Base-by-base conservation (phyloP, 345 rosid species). In the Eucalyptus tenuipes region DNA sequence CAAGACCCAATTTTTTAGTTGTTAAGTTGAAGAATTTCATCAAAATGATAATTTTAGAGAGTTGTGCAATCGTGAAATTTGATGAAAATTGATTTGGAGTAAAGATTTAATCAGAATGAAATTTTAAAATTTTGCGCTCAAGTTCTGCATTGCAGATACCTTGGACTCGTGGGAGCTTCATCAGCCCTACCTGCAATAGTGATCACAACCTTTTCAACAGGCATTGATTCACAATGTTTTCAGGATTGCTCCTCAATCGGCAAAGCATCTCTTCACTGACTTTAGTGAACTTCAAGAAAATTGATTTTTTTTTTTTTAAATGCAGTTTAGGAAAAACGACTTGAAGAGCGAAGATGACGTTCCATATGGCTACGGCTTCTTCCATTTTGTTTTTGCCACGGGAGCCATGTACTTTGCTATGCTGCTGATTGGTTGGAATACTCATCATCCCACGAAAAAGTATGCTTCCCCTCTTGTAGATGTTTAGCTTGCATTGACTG, bases 401-500 rank as follows among this genome's bases (percentile, higher is more conserved):
- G 98, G 99, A 90, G 96, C 99, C 25, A 96, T 97, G 99, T 97
- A 96, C 93, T 95, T 97, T 14, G 99, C 98, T 27, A 97, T 97
- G 99, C 91, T 96, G 68, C 89, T 97, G 91, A 94, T 97, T 6
- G 98, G 97, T 85, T 97, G 99, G 99, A 97, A 96, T 85, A 94
- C 98, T 87, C 98, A 96, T 90, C 98, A 96, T 50, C 86, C 96
- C 82, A 97, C 95, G 90, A 92, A 91, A 92, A 97, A 95, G 99
- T 94, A 94, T 31, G 92, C 87, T 31, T 44, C 61, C 42, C 49
- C n/a, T 57, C 33, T 64, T 14, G 18, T 37, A 6, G 71, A 13
- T 64, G 37, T 61, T 13, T 61, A 6, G 33, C 33, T 61, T 13
- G 7, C 68, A 29, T 7, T 4, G 33, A 61, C 31, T 1, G 68